These are phyloP conservation scores for Moesziomyces globuligerus DNA, from an alignment of 1,284 basidiomycete species.

Conservation along the genomic window DNA sequence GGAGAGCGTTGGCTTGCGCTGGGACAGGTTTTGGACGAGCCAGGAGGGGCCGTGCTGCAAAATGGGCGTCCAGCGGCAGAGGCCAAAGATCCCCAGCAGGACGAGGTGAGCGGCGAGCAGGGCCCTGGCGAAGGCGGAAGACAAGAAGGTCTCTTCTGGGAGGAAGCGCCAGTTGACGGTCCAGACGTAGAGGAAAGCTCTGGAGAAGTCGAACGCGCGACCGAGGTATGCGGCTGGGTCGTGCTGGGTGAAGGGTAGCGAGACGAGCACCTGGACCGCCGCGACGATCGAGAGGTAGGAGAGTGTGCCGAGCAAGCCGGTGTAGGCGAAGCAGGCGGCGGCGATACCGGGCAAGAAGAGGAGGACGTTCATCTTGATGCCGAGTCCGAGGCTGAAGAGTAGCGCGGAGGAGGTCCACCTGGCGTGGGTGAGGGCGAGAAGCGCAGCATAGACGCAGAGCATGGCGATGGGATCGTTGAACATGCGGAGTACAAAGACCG, in stretches of 20 bases:
- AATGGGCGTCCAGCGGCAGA: conserved; percentile 76
- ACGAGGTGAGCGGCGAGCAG: conserved; percentile 77
- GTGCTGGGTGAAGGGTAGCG: conserved; percentile 77
- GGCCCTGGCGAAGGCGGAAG: conserved; percentile 73
- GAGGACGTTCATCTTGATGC: conserved; percentile 94
- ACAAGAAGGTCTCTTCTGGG: conserved; percentile 79
- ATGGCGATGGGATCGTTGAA: conserved; percentile 96
- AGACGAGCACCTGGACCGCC: conserved; percentile 74
- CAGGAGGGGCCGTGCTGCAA: conserved; percentile 74
- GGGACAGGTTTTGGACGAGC: conserved; percentile 43
- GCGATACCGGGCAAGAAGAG: conserved; percentile 85
- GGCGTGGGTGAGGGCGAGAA: conserved; percentile 72
- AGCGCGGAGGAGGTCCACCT: conserved; percentile 75
- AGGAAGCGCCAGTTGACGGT: conserved; percentile 98
- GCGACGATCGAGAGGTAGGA: conserved; percentile 16
- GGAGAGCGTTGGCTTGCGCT: conserved; percentile 1
- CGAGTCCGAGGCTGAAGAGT: conserved; percentile 82
- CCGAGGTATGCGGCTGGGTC: conserved; percentile 76
- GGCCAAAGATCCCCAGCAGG: conserved; percentile 76
- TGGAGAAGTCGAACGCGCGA: conserved; percentile 85
- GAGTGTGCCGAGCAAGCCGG: conserved; percentile 71
- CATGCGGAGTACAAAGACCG: conserved; percentile 87
- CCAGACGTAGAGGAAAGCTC: conserved; percentile 93
- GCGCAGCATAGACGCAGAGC: conserved; percentile 70
- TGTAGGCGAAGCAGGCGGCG: conserved; percentile 73